Evolutionary conservation across 441 rosid species (phyloP).

Genomic region (Syzygium malaccense): DNA sequence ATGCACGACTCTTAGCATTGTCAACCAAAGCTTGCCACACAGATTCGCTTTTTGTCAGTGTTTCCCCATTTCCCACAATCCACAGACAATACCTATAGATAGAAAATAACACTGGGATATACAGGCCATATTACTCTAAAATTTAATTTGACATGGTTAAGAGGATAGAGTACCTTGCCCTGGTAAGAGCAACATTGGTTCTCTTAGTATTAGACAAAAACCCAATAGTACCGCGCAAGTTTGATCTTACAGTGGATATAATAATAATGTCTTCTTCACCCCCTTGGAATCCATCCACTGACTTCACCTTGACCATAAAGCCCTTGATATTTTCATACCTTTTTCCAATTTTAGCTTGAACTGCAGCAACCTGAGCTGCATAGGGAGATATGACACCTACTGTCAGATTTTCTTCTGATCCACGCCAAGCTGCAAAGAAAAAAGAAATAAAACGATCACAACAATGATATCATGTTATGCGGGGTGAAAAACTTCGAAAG

Average conservation of each 20-base stretch:
- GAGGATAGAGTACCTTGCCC: conserved; percentile 21
- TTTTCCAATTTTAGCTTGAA: conserved; percentile 18
- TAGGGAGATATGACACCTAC: conserved; percentile 36
- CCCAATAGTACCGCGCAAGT: conserved; percentile 12
- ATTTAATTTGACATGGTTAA: background rate
- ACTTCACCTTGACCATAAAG: conserved; percentile 18
- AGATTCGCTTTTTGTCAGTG: conserved; percentile 16
- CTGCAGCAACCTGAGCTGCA: conserved; percentile 24
- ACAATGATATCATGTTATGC: background rate
- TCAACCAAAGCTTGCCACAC: conserved; percentile 18
- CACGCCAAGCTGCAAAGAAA: conserved; percentile 16
- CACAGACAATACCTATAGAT: conserved; percentile 28
- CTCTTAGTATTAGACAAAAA: conserved; percentile 16
- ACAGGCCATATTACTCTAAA: background rate
- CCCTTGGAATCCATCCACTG: conserved; percentile 36
- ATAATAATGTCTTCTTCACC: conserved; percentile 34
- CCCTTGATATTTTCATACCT: conserved; percentile 4
- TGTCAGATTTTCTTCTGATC: conserved; percentile 10
- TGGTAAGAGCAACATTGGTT: conserved; percentile 27
- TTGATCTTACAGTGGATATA: conserved; percentile 26
- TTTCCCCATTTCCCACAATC: conserved; percentile 27
- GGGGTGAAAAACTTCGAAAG: background rate
- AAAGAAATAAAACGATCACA: background rate
- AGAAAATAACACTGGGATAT: background rate
- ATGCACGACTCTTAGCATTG: conserved; percentile 27